Conservation (phyloP, 306 rosid genomes). For the Dalbergia oliveri region DNA sequence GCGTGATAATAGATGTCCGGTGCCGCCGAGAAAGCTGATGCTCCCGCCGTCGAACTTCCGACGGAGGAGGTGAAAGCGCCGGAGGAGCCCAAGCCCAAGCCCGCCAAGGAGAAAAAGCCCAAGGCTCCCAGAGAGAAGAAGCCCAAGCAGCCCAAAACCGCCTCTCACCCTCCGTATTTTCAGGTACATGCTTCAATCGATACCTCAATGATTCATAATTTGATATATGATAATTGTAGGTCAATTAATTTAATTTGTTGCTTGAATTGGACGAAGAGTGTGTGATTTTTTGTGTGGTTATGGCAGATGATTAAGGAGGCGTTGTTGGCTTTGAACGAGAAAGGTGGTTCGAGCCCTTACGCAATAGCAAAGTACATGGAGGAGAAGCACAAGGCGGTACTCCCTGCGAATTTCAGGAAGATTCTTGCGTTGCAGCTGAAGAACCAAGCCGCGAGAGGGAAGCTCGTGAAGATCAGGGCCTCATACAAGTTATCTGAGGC, state of each 20-base stretch:
- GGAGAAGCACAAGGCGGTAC: slow-evolving; percentile 76
- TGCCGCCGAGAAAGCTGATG: slow-evolving; percentile 48
- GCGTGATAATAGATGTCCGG: slow-evolving; percentile 53
- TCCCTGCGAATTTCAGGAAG: slow-evolving; percentile 83
- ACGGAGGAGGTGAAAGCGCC: slow-evolving; percentile 46
- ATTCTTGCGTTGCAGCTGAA: slow-evolving; percentile 74
- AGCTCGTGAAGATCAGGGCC: slow-evolving; percentile 80
- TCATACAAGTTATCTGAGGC: slow-evolving; percentile 74
- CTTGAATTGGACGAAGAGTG: background rate
- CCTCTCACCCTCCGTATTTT: slow-evolving; percentile 87
- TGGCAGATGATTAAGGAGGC: slow-evolving; percentile 93
- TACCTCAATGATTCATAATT: background rate
- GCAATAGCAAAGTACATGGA: slow-evolving; percentile 94
- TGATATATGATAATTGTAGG: background rate
- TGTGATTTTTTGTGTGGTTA: background rate
- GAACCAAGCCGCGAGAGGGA: slow-evolving; percentile 75
- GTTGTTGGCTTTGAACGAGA: slow-evolving; percentile 70
- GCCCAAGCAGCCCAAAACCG: slow-evolving; percentile 62
- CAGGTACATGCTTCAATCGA: slow-evolving; percentile 58
- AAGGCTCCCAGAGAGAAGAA: slow-evolving; percentile 63
- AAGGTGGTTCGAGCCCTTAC: slow-evolving; percentile 84
- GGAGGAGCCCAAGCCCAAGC: slow-evolving; percentile 51
- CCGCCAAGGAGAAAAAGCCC: slow-evolving; percentile 64
- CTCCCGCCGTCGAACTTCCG: slow-evolving; percentile 43
- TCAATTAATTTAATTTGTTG: too few species aligned